These are phyloP conservation scores for Sicyos baderoa DNA, from an alignment of 306 rosid species.

Conservation along the genomic window DNA sequence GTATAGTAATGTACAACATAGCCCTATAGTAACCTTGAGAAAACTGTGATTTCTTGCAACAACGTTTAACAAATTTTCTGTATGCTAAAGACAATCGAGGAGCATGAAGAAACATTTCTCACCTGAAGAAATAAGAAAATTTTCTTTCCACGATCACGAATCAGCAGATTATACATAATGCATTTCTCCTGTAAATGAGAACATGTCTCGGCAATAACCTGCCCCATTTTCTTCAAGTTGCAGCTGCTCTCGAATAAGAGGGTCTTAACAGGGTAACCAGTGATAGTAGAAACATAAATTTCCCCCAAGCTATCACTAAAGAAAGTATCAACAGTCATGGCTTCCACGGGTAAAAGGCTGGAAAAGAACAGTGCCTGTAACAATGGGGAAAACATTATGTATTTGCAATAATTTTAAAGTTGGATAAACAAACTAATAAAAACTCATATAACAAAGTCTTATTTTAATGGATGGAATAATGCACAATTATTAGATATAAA, in stretches of 20 bases:
- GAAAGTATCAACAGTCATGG: constrained; percentile 25
- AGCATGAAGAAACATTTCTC: neutral
- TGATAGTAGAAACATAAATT: constrained; percentile 23
- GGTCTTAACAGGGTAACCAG: constrained; percentile 33
- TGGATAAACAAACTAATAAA: neutral
- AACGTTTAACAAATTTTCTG: neutral
- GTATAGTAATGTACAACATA: neutral
- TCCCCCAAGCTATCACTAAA: constrained; percentile 17
- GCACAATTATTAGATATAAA: neutral
- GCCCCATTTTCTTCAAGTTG: constrained; percentile 18
- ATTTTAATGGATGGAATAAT: neutral
- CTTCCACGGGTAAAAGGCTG: constrained; percentile 34
- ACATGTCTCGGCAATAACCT: constrained; percentile 30
- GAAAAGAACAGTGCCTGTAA: constrained; percentile 36
- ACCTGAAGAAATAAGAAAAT: constrained; percentile 36
- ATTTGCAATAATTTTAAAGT: neutral
- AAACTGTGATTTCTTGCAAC: neutral
- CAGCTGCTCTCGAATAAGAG: constrained; percentile 27
- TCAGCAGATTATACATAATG: constrained; percentile 27
- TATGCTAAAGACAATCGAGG: neutral
- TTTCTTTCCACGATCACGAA: constrained; percentile 31
- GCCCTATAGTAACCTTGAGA: neutral
- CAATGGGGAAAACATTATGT: neutral
- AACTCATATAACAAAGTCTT: neutral
- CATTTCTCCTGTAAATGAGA: constrained; percentile 22